Conservation (phyloP, 805 yeast species). For the Gaillardinia entomophila region DNA sequence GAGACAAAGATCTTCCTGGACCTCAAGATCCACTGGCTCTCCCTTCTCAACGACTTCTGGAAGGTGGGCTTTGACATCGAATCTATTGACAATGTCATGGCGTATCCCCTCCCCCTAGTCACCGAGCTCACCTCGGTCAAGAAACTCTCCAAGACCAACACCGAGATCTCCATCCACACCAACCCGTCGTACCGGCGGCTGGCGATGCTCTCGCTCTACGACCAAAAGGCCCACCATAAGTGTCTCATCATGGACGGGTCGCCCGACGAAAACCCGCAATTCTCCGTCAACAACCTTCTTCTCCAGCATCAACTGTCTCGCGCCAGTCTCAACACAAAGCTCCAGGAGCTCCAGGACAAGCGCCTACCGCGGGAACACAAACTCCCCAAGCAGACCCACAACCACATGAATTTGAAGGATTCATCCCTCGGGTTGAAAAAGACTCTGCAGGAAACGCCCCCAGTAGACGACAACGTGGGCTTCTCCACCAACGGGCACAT, state of each 20-base stretch:
- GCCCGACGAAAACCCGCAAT: conserved; percentile 31
- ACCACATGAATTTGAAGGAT: conserved; percentile 34
- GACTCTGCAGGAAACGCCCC: conserved; percentile 6
- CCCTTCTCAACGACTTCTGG: conserved; percentile 28
- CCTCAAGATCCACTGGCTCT: conserved; percentile 37
- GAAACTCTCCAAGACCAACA: conserved; percentile 24
- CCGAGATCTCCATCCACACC: conserved; percentile 35
- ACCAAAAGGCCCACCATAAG: conserved; percentile 29
- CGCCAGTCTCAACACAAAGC: conserved; percentile 22
- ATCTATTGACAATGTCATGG: conserved; percentile 5
- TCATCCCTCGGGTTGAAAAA: conserved; percentile 35
- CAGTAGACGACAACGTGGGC: conserved; percentile 24
- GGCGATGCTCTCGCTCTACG: conserved; percentile 41
- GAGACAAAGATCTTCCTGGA: conserved; percentile 33
- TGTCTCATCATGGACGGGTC: conserved; percentile 22
- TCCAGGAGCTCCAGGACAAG: conserved; percentile 16
- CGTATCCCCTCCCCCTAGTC: conserved; percentile 20
- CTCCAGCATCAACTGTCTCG: conserved; percentile 35
- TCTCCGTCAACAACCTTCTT: conserved; percentile 31
- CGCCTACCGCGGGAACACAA: conserved; percentile 1
- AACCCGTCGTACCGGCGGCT: conserved; percentile 40
- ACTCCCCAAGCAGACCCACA: conserved; percentile 20
- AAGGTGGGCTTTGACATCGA: conserved; percentile 16
- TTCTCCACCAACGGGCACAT: conserved; percentile 46
- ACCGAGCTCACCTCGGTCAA: conserved; percentile 15